phyloP scores from a whole-genome alignment of 805 yeast genomes.

The Saccharomycopsis babjevae region DNA sequence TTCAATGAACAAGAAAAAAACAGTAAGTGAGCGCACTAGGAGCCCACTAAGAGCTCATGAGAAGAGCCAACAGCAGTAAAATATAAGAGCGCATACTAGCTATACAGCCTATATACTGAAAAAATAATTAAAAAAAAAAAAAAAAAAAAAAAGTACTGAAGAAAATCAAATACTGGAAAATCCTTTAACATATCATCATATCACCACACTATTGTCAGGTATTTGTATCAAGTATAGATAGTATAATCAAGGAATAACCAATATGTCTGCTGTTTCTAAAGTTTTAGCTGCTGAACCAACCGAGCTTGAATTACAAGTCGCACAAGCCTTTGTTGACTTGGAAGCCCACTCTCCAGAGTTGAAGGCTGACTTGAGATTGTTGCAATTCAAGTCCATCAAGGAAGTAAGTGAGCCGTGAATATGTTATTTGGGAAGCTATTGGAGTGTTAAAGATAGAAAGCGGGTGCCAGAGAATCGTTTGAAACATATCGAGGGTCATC shows the following conservation, averaged over 20 bases:
- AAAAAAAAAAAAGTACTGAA: background rate
- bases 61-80: too few relatives aligned
- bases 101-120: background rate
- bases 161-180: background rate
- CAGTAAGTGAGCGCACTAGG: background rate
- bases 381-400: constrained; percentile 97
- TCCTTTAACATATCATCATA: background rate
- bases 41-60: too few relatives aligned
- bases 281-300: constrained; percentile 90
- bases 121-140: background rate
- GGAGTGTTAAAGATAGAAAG: background rate
- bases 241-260: constrained; percentile 19
- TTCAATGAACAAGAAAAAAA: background rate
- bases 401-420: constrained; percentile 42
- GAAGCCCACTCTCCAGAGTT: constrained; percentile 89
- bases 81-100: background rate
- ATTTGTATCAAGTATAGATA: background rate
- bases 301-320: constrained; percentile 98
- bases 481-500: background rate
- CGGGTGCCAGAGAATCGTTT: background rate
- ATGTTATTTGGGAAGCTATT: background rate
- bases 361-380: constrained; percentile 96
- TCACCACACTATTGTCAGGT: too few relatives aligned
- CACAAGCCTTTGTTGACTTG: constrained; percentile 95
- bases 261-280: constrained; percentile 95